Evolutionary conservation across 345 rosid genomes (phyloP), one percentile per base, ranked within the genome.

Genomic region (Mercurialis annua): DNA sequence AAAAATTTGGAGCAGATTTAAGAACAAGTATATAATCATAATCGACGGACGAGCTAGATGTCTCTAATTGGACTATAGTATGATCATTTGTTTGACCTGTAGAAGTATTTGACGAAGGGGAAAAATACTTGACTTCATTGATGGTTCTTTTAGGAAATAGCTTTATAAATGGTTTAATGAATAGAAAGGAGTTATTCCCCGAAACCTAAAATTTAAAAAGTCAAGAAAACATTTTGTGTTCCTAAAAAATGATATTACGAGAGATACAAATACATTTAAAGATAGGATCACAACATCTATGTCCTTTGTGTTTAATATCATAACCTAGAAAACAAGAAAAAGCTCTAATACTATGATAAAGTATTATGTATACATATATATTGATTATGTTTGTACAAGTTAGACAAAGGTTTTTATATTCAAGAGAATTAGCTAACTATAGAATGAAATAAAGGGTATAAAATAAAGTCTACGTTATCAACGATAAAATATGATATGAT

Each of bases 211-310:
- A 54, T 3, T 24, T 11, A 54, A 18, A 54, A 17, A 54, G 1
- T 2, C 33, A 3, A 9, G 40, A 36, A 36, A 36, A 52, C 44
- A 21, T 21, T 52, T 40, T 40, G 7, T 40, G 12, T 29, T 54
- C 59, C 59, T 18, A 29, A 14, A 54, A 51, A 5, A 29, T 51
- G 7, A 21, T 29, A 51, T 51, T 27, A 4, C 27, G 55, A 51
- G 55, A 51, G 10, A 54, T 54, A 26, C 21, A 8, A 24, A 54
- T 31, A 14, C 17, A n/a, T 27, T 54, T 24, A 54, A 18, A 54
- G 34, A 54, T 54, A 9, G 59, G 33, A 54, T 26, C 33, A 14
- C 34, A 54, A 54, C 59, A 54, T 54, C 34, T 54, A 10, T 54
- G 27, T 1, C 55, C 55, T 51, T n/a, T 51, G 11, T 51, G 29